A percentile compares a stretch with the other conserved stretches of the same genome.
These are phyloP conservation scores for Phyllosticta capitalensis DNA, from an alignment of 2,329 filamentous ascomycete species.

Conservation along the genomic window DNA sequence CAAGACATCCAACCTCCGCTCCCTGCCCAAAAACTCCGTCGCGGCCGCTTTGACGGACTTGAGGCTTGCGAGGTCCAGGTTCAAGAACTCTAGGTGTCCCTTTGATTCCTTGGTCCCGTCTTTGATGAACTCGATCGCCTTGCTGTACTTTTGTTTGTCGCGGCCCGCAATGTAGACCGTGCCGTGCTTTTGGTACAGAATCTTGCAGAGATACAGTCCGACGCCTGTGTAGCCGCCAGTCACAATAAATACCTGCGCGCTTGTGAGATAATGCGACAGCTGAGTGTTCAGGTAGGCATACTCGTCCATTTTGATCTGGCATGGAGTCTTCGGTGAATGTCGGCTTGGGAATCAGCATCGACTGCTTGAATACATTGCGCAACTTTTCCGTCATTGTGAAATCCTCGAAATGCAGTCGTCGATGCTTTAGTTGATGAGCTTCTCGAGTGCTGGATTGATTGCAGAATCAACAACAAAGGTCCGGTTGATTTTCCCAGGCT, in stretches of 20 bases:
- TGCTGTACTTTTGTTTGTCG: constrained; percentile 33
- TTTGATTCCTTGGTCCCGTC: neutral
- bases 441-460: too few species aligned
- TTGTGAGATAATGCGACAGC: neutral
- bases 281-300: neutral
- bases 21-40: constrained; percentile 26
- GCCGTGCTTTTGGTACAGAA: constrained; percentile 46
- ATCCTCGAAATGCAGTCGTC: too few species aligned
- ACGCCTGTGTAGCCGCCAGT: constrained; percentile 41
- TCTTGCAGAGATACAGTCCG: constrained; percentile 42
- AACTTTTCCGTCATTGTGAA: neutral
- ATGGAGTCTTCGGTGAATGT: neutral
- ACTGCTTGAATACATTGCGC: neutral
- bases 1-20: constrained; percentile 35
- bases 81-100: constrained; percentile 17
- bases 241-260: constrained; percentile 39
- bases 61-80: constrained; percentile 35
- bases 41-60: constrained; percentile 31
- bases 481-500: too few species aligned
- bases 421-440: too few species aligned
- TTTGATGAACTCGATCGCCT: constrained; percentile 20
- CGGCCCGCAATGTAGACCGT: constrained; percentile 48
- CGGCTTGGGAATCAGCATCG: neutral
- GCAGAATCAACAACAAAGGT: too few species aligned
- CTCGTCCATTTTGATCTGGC: neutral